These are phyloP conservation scores for Actinidia polygama DNA, from an alignment of 179 eudicot genomes.

Conservation along the genomic window DNA sequence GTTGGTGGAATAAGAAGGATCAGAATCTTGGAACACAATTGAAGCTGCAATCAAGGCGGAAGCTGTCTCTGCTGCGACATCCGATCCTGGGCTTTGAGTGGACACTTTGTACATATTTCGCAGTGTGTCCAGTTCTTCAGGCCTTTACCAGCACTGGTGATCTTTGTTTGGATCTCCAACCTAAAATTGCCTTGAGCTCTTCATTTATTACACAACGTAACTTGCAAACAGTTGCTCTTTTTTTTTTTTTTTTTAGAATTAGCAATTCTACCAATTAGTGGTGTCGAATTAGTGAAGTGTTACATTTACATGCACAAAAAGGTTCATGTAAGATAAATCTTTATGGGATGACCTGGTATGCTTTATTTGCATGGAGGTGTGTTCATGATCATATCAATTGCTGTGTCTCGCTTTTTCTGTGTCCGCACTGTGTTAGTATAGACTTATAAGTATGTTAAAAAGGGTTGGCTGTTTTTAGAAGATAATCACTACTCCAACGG, in stretches of 20 bases:
- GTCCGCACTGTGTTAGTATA: neutral
- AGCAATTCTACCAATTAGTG: too few relatives aligned
- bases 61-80: slow-evolving; percentile 91
- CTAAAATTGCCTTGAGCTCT: slow-evolving; percentile 28
- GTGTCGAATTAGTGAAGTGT: too few relatives aligned
- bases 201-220: too few relatives aligned
- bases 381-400: neutral
- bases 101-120: slow-evolving; percentile 74
- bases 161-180: slow-evolving; percentile 83
- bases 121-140: slow-evolving; percentile 94
- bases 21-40: slow-evolving; percentile 72
- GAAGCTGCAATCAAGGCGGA: slow-evolving; percentile 92
- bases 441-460: neutral
- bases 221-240: too few relatives aligned
- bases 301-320: too few relatives aligned
- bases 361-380: too few relatives aligned
- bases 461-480: slow-evolving; percentile 83
- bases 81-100: slow-evolving; percentile 76
- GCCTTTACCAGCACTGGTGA: slow-evolving; percentile 90
- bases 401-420: neutral
- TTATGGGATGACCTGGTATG: neutral
- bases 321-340: neutral
- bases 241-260: too few relatives aligned
- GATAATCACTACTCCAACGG: slow-evolving; percentile 84
- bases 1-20: slow-evolving; percentile 72